Base-by-base conservation (phyloP, 345 rosid genomes). In the Reutealis trisperma region DNA sequence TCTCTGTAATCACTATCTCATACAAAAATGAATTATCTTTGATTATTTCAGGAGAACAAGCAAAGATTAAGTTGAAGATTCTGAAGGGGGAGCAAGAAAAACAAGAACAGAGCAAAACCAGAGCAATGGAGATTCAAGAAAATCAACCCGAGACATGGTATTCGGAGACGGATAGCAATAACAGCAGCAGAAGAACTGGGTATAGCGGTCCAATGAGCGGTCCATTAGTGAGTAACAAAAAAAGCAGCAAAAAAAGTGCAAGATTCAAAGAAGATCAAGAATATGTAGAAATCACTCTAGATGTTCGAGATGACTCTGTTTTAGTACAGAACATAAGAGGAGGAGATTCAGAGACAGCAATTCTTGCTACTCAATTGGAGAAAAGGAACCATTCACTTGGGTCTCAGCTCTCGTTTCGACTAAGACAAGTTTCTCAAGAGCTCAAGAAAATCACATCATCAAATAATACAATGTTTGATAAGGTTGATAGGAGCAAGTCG, bases 201-300 rank as follows among this genome's bases (percentile, higher is more conserved):
- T 73, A 73, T 80, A 86, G 89, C n/a, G 90, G 90, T 22, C 87
- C 87, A 14, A 14, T 84, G 70, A 87, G 85, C 69, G 89, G 89
- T 16, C 86, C 88, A 0, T 21, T 85, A 12, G 75, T 83, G 67
- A 45, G 37, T 8, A 75, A 76, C 19, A 71, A 24, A 13, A 74
- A 67, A 68, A 79, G 85, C 84, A 76, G 80, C 78, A 87, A 82
- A 55, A 80, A 52, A 59, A 86, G 89, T 47, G 83, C 90, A 4
- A 87, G 89, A 58, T 82, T 84, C 78, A 83, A 82, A 44, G 85
- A 79, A 47, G 78, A 71, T 8, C 75, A 84, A 0, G 71, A 67
- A 6, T 90, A 84, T 64, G 90, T 88, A 14, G 95, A 90, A 63
- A 90, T 90, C 77, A 91, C 92, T 2, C 81, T 91, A 25, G 89